phyloP scores from a whole-genome alignment of 1,284 basidiomycete species.

The Rhodotorula sp. region DNA sequence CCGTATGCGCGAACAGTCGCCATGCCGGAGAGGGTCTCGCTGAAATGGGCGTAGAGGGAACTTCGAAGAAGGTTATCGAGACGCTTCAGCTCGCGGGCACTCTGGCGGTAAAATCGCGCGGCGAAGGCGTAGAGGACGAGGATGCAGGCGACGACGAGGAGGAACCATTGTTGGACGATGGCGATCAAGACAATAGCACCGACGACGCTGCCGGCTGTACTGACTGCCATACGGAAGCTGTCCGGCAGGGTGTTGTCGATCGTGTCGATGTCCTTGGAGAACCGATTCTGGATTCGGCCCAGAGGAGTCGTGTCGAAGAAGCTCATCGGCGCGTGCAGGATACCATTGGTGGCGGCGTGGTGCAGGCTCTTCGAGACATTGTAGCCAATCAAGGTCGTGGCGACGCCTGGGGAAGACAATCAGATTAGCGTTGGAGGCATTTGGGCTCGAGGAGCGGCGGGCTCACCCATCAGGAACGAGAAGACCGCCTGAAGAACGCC shows the following conservation, averaged over 20 bases:
- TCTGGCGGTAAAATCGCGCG: slow-evolving; percentile 71
- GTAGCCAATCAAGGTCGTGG: slow-evolving; percentile 40
- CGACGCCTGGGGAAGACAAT: not conserved
- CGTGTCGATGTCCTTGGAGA: slow-evolving; percentile 60
- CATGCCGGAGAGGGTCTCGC: slow-evolving; percentile 80
- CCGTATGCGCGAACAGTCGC: slow-evolving; percentile 81
- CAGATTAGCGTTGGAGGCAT: slow-evolving; percentile 11
- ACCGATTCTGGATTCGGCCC: slow-evolving; percentile 72
- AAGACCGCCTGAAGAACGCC: slow-evolving; percentile 59
- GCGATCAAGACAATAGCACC: slow-evolving; percentile 67
- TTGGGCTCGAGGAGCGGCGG: slow-evolving; percentile 10
- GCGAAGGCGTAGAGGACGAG: slow-evolving; percentile 53
- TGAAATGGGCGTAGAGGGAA: slow-evolving; percentile 78
- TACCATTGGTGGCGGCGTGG: slow-evolving; percentile 60
- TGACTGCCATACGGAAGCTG: slow-evolving; percentile 69
- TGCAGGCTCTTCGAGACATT: slow-evolving; percentile 41
- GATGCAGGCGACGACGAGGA: slow-evolving; percentile 60
- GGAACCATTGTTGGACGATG: slow-evolving; percentile 68
- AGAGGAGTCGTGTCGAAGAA: slow-evolving; percentile 83
- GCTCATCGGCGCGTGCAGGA: slow-evolving; percentile 66
- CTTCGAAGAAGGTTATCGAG: slow-evolving; percentile 68
- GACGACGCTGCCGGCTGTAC: slow-evolving; percentile 63
- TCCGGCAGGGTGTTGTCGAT: slow-evolving; percentile 73
- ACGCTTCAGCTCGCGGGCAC: slow-evolving; percentile 80
- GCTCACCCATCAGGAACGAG: slow-evolving; percentile 58